Base-by-base conservation (phyloP, 2,329 filamentous ascomycete species). In the Botryosphaeria dothidea region DNA sequence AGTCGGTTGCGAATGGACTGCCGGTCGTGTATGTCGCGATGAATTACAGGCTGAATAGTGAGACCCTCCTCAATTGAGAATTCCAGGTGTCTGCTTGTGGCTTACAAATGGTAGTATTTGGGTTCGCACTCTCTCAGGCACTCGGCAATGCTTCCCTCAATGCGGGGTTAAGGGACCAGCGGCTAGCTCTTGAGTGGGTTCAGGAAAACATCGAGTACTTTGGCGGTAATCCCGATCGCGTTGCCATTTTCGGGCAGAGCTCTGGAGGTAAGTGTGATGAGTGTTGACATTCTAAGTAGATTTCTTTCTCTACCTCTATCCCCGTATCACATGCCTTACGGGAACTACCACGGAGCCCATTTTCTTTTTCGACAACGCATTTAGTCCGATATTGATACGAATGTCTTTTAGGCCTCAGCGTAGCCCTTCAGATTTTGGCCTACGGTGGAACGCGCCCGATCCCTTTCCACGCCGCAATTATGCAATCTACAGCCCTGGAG, bases 401-500 rank as follows among this genome's bases (percentile, higher is more conserved):
- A n/a, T 13, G 15, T n/a, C 9, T n/a, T 23, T 13, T n/a, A 58
- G 57, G 27, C 71, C 73, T 67, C 66, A 74, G 68, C 21, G 69
- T 75, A 21, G 73, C 72, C 3, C 68, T 76, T 67, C 75, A 77
- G n/a, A 68, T 76, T 23, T 60, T 76, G 17, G 74, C 75, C 4
- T 77, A 74, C 51, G 74, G 74, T 23, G 73, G 73, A 9, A 67
- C 67, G 8, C 72, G 71, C 34, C 68, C 69, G 6, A 68, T 73
- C n/a, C 73, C 72, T 15, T 75, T 72, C 36, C 70, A 72, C 64
- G 68, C 52, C 51, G 72, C 71, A 7, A 73, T 82, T 41, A 80
- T 80, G 70, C 69, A 83, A 67, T 78, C 74, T 13, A 81, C 83
- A 66, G 78, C 79, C 1, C 78, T 86, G 2, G 85, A 86, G 70